Conservation (phyloP, 2,329 filamentous ascomycete genomes). For the Aspergillus japonicus region DNA sequence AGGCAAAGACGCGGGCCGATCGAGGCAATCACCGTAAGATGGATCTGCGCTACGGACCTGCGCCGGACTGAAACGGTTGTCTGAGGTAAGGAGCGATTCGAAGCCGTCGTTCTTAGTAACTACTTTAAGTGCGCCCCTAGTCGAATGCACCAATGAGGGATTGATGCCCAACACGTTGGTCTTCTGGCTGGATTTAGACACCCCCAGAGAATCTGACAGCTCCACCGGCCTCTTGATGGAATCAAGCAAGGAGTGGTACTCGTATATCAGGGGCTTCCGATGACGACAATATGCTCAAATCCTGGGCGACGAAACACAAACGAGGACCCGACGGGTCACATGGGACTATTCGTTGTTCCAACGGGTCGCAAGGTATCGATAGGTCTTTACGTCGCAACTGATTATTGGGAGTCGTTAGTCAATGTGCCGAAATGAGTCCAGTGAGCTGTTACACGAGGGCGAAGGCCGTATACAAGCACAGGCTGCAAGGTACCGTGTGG, state of each 20-base stretch:
- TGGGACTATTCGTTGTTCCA: constrained; percentile 3
- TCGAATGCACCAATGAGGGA: constrained; percentile 19
- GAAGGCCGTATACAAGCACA: not conserved
- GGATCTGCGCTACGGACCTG: constrained; percentile 7
- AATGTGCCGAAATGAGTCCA: not conserved
- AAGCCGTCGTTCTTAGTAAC: constrained; percentile 8
- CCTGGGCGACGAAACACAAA: not conserved
- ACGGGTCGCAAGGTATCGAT: not conserved
- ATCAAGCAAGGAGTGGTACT: constrained; percentile 11
- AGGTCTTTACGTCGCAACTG: not conserved
- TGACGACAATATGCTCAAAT: constrained; percentile 9
- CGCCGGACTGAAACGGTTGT: not conserved
- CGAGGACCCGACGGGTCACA: not conserved
- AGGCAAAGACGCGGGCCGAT: constrained; percentile 21
- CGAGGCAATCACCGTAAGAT: constrained; percentile 10
- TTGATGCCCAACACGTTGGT: constrained; percentile 20
- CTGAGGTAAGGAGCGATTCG: constrained; percentile 13
- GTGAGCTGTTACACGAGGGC: not conserved
- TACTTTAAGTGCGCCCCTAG: constrained; percentile 11
- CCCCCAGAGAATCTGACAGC: constrained; percentile 16
- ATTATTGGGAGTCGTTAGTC: not conserved
- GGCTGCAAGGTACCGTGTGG: not conserved
- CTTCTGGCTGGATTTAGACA: constrained; percentile 15
- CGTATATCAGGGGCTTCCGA: constrained; percentile 9
- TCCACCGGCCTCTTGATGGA: constrained; percentile 17